Base-by-base conservation (phyloP, 176 grass and related monocot species). In the Zoysia japonica region DNA sequence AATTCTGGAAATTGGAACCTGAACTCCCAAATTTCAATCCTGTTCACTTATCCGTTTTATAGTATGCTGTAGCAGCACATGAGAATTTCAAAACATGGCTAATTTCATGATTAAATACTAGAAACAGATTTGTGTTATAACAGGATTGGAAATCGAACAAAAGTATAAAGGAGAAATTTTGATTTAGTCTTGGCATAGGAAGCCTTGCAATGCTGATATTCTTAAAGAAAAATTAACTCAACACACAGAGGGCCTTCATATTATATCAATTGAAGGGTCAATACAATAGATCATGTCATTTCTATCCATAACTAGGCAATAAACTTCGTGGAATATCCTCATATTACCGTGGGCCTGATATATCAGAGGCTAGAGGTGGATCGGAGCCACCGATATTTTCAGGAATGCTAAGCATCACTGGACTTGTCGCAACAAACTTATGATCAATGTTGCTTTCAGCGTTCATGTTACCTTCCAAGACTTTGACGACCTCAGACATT, bases 401-500 rank as follows among this genome's bases (percentile, higher is more conserved):
- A 51, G 39, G 37, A 48, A 41, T 37, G 1, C 54, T 12, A 16
- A 65, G 46, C 17, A 9, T 75, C 5, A 14, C 9, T 52, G 9
- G 40, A 85, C 8, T 74, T 20, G 53, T 87, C 1, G 14, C 13
- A 0, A 89, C 47, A 16, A 89, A 85, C 3, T 63, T 69, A 80
- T 82, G 68, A 14, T 76, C 81, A 65, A 89, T 60, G 6, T 42
- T 54, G 19, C n/a, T 85, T 28, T 93, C 57, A 36, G 44, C 11
- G 0, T 6, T 13, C 62, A 75, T 78, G 53, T 35, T 15, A 19
- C 87, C 87, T 87, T 93, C 81, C 16, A 93, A 48, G 2, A 87
- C 78, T 68, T 85, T 83, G 2, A 93, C 65, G 0, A 90, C 91
- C 17, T 77, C 79, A 0, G 82, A 85, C 91, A 93, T 93, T 46